Base-by-base conservation (phyloP, 306 rosid species). In the Vigna trinervia region DNA sequence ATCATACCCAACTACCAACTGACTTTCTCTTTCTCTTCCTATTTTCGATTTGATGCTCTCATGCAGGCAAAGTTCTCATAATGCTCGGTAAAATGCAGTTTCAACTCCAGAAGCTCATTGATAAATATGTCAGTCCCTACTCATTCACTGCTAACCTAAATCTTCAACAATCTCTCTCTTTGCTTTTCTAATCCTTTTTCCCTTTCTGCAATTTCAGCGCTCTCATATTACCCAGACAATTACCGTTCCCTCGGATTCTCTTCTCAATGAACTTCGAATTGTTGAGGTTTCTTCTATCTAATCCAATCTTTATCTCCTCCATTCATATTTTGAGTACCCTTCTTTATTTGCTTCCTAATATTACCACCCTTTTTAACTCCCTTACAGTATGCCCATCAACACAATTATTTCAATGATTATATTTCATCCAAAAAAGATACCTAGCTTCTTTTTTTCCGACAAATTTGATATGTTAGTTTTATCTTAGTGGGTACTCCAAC, bases 11-110 rank as follows among this genome's bases (percentile, higher is more conserved):
- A 56, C 15, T 58, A 22, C 12, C 22, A 30, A 17, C 30, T 26
- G 22, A 63, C 63, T 76, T 46, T 14, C 69, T 28, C 20, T 13
- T 2, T 30, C 48, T n/a, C 20, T 28, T 8, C 3, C 13, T 59
- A 13, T 28, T 12, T 5, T 7, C 4, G 14, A 26, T 23, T 57
- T 6, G 59, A 8, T 9, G 46, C 46, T 0, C 15, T 77, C 30
- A 10, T 81, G 77, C 91, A 92, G 97, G 97, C 45, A 83, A 81
- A 81, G 90, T 87, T 80, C 85, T 92, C 53, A 73, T 92, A 51
- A 88, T 77, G 97, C 87, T 92, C 26, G 97, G 97, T 80, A 88
- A 92, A 78, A 66, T 84, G 84, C 97, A 92, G 79, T 92, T 80
- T 83, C 89, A 90, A 81, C 86, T 92, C 83, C 93, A 87, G 81